Base-by-base conservation (phyloP, 371 early-diverging fungal genomes). In the Mortierella sp. region DNA sequence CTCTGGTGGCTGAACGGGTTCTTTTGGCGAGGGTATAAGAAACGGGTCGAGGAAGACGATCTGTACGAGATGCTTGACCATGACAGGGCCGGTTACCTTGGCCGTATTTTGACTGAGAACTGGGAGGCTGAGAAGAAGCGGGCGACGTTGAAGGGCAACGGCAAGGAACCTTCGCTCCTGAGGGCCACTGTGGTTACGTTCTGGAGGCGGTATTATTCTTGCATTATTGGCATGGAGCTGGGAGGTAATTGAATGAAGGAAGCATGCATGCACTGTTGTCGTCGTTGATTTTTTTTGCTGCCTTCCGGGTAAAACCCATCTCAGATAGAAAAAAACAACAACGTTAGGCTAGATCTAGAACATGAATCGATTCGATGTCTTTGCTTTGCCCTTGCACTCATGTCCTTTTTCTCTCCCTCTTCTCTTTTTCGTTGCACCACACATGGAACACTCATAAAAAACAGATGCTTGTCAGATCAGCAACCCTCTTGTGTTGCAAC, bases 1-100 rank as follows among this genome's bases (percentile, higher is more conserved):
- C 77, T 88, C n/a, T 83, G 86, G 84, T 89, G 89, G 89, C 57
- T 86, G 10, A 83, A 75, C 51, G 77, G 75, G 9, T 61, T 89
- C 69, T 79, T 89, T 59, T 37, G 34, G 26, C 74, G 61, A 9
- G 89, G 89, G 0, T 88, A 88, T 51, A 72, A 79, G 53, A 75
- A 81, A 5, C 88, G 83, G 31, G 53, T 89, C n/a, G 86, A 83
- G 43, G 86, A 88, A 57, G 86, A 88, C 40, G 89, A 89, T 75
- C 75, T 89, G 34, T 89, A 88, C 70, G 82, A 82, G 69, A 80
- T 89, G 79, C 74, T 80, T 34, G 88, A 88, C 46, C 57, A 37
- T 28, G 70, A 84, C 54, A 75, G 73, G 34, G 69, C 88, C 0
- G 69, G 71, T 2, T 48, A 70, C 26, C 51, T 89, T 14, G 67